Evolutionary conservation across 2,329 filamentous ascomycete species (phyloP).

Genomic region (Epichloe scottii): DNA sequence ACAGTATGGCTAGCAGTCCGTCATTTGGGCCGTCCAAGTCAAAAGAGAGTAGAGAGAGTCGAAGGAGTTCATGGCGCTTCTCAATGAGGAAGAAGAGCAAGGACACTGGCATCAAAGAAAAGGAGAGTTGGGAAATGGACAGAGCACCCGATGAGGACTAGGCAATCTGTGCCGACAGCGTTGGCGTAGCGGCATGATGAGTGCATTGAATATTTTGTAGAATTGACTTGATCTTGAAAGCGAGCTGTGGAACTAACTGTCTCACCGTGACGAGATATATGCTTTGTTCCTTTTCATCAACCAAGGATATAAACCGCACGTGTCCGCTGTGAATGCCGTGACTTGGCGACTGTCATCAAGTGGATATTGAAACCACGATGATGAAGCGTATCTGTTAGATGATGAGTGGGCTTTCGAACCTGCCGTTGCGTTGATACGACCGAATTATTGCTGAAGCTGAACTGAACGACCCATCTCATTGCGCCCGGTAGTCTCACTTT

Average conservation of each 20-base stretch:
- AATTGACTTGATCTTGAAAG: not conserved
- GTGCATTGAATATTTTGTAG: not conserved
- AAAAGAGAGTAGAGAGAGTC: conserved; percentile 32
- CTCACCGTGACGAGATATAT: not conserved
- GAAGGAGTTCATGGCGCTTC: conserved; percentile 41
- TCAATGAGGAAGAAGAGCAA: conserved; percentile 49
- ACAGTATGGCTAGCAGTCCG: conserved; percentile 44
- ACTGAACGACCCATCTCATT: too few relatives aligned
- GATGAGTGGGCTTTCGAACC: too few relatives aligned
- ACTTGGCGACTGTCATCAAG: too few relatives aligned
- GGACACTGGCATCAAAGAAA: conserved; percentile 28
- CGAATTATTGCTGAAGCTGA: too few relatives aligned
- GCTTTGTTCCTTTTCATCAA: too few relatives aligned
- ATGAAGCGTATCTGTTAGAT: too few relatives aligned
- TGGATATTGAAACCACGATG: too few relatives aligned
- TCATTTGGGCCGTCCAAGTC: conserved; percentile 39
- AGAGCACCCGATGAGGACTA: conserved; percentile 19
- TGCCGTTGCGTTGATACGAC: too few relatives aligned
- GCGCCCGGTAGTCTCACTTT: too few relatives aligned
- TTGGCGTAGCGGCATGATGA: not conserved
- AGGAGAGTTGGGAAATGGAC: conserved; percentile 43
- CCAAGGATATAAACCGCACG: too few relatives aligned
- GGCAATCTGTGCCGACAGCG: not conserved
- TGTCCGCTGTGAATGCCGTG: too few relatives aligned
- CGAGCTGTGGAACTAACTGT: not conserved